Evolutionary conservation across 2,329 filamentous ascomycete species (phyloP), one percentile per base, ranked within the genome.

Genomic region (Cadophora luteo-olivacea): DNA sequence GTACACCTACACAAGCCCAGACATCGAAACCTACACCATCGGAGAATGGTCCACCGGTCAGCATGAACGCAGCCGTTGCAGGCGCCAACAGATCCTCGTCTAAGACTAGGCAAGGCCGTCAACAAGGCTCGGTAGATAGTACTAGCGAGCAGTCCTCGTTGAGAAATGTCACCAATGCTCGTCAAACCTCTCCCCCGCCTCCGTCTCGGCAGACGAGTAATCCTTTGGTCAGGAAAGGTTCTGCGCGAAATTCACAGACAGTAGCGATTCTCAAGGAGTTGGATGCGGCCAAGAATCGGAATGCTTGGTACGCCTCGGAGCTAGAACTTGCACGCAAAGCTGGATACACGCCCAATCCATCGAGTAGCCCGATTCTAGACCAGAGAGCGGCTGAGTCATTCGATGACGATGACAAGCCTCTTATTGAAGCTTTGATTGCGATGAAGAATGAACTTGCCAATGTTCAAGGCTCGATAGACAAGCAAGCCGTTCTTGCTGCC

Each of bases 231-330:
- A 80, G 91, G 76, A 81, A 89, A 78, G 82, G 90, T 69, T 85
- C 91, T 68, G 81, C 86, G 72, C 79, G 86, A 78, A 86, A 89
- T 76, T 78, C 77, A 0, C 77, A 78, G 8, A 91, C 91, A 0
- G 91, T 92, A 71, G 89, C 92, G 0, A 80, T 97, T 14, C 84
- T 93, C 16, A 95, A 96, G 78, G 96, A 99, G 78, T 84, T 99
- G 1, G 95, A 99, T 77, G 85, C 89, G 9, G 87, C 91, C 3
- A 92, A 93, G 75, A 96, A 91, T 76, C 89, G 92, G 63, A 98
- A 97, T 80, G 95, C 95, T 0, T 99, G 96, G 96, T 97, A 97
- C 79, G 93, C 94, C 8, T 97, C 95, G 0, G 96, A 99, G 80
- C 84, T 99, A 57, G 93, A 97, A 68, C 84, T 99, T 71, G 97